Evolutionary conservation across 208 protist species (phyloP).

Genomic region (Wallacemonas sp.): DNA sequence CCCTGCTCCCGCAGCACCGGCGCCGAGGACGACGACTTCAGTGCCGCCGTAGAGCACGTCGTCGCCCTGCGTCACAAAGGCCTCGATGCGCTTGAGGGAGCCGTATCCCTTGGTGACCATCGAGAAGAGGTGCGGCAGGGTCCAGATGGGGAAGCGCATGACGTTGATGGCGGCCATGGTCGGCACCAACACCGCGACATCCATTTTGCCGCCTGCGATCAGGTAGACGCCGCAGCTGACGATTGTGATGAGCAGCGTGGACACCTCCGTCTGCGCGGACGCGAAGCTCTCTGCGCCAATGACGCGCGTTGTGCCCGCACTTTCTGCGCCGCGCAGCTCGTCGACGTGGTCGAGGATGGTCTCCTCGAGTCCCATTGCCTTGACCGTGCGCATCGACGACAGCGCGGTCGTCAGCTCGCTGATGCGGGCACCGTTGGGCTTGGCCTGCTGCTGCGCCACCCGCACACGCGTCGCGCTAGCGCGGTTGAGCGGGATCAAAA

Average conservation of each 20-base stretch:
- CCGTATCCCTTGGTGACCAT: constrained; percentile 56
- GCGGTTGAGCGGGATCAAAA: constrained; percentile 62
- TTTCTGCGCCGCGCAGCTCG: constrained; percentile 44
- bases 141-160: constrained; percentile 72
- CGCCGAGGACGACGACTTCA: constrained; percentile 8
- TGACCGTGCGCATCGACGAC: constrained; percentile 70
- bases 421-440: constrained; percentile 50
- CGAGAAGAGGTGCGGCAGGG: constrained; percentile 60
- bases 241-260: constrained; percentile 60
- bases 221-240: constrained; percentile 67
- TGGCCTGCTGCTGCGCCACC: constrained; percentile 52
- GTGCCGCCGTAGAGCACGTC: constrained; percentile 27
- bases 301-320: constrained; percentile 39
- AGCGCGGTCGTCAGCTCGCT: constrained; percentile 63
- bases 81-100: constrained; percentile 64
- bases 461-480: constrained; percentile 44
- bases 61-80: constrained; percentile 43
- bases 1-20: not conserved
- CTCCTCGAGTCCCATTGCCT: constrained; percentile 68
- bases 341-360: constrained; percentile 43
- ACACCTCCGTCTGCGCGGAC: constrained; percentile 55
- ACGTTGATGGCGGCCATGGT: constrained; percentile 73
- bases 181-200: constrained; percentile 65
- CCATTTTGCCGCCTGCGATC: constrained; percentile 54
- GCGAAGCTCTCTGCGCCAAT: constrained; percentile 47